Evolutionary conservation across 2,329 filamentous ascomycete species (phyloP), one percentile per base, ranked within the genome.

Genomic region (Trichoderma sp.): DNA sequence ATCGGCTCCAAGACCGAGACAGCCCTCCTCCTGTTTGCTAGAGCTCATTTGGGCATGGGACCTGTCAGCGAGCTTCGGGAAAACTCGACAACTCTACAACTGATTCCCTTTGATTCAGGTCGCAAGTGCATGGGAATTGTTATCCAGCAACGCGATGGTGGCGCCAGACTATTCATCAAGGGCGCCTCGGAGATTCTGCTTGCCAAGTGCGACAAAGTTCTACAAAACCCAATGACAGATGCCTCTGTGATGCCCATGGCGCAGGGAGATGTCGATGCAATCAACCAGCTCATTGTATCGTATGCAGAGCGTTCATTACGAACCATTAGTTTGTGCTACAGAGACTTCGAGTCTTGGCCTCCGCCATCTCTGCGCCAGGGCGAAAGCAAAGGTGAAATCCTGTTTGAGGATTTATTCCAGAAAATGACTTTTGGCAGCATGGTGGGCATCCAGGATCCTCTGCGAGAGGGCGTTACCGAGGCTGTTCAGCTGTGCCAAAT

Each of bases 331-430:
- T 86, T 97, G 71, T 84, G 93, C 65, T 96, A 93, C 80, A 90
- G 89, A 68, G 94, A 97, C 74, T 97, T 96, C 73, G 87, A 92
- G 28, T 86, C 87, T 65, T 97, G 94, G 94, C 94, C 94, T 37
- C 93, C 93, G 5, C 86, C 83, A 70, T 85, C 86, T 59, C 86
- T 85, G 18, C 87, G 82, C 59, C 83, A 81, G 5, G 77, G 78
- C n/a, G 85, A 86, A 28, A 84, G 90, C 77, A 84, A 84, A 73
- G 84, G 83, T 46, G 86, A 90, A 68, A 84, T 89, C n/a, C 79
- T 83, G 10, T 91, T 93, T 71, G 89, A 91, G 56, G 84, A 89
- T 65, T 78, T 92, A 18, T 91, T 91, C 78, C 82, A 84, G 59
- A 83, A 89, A 66, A 91, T 93, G 90, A 82, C 83, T 16, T 88